Base-by-base conservation (phyloP, 2,329 filamentous ascomycete genomes). In the Stemphylium vesicarium region DNA sequence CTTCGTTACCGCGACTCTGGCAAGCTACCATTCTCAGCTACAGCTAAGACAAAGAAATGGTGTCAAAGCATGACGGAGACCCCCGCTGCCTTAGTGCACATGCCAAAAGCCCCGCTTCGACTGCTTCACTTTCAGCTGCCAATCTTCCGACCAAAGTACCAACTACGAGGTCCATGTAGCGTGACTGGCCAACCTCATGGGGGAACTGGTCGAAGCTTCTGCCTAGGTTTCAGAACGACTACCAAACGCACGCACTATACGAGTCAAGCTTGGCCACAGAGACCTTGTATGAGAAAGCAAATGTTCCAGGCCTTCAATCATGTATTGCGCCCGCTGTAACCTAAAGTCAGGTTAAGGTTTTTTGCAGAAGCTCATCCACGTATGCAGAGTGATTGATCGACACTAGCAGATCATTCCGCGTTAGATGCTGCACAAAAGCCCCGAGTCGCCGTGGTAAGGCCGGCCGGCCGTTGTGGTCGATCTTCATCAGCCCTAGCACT, bases 401-500 rank as follows among this genome's bases (percentile, higher is more conserved):
- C 41, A 46, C 37, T 46, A 46, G 41, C 20, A 32, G 41, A 52
- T 47, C 29, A 40, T 24, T 32, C 45, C 18, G 12, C 22, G n/a
- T 26, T 32, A 18, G 22, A 29, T n/a, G 37, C 26, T 7, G 24
- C 22, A 40, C 18, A 38, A n/a, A 33, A 39, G 12, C 13, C 32
- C 50, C 42, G 36, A 32, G 35, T 33, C 22, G 42, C 49, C 41
- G 49, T 40, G 20, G n/a, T 46, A 20, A 38, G 41, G 35, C 36
- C 43, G 41, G 35, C 36, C 43, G 43, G n/a, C 42, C 12, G 36
- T 36, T 31, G n/a, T n/a, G 36, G 46, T 32, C 12, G 36, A 33
- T 49, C 26, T 26, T 33, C 29, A 40, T 13, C 15, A 32, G 15
- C 31, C 50, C 45, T 24, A 26, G 42, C 37, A 20, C 26, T 26